phyloP scores from a whole-genome alignment of 495 filamentous ascomycete species.

The Hypoxylon fuscum region DNA sequence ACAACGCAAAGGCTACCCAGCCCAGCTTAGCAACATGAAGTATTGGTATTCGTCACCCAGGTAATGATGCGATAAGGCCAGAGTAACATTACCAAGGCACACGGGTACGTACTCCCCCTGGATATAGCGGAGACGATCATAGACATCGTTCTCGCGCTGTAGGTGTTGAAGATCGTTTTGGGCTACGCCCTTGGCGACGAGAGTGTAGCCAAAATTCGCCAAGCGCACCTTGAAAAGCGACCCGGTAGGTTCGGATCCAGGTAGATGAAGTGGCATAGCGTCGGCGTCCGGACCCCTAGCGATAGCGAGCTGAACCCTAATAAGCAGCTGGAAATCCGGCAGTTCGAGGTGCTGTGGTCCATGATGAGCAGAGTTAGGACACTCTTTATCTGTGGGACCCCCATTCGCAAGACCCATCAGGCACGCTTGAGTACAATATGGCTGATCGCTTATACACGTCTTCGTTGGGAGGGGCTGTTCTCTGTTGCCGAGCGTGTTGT shows the following conservation, averaged over 20 bases:
- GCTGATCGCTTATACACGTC: constrained; percentile 43
- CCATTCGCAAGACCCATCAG: constrained; percentile 48
- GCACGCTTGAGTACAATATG: constrained; percentile 57
- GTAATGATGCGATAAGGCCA: constrained; percentile 42
- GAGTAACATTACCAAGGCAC: constrained; percentile 47
- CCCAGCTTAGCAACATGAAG: constrained; percentile 50
- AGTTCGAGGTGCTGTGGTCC: constrained; percentile 36
- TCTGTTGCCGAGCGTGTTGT: no score
- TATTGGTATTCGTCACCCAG: constrained; percentile 38
- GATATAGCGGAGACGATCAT: constrained; percentile 42
- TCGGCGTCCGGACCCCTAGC: constrained; percentile 48
- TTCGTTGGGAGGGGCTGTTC: no score
- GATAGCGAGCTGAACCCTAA: constrained; percentile 45
- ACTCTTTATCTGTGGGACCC: constrained; percentile 48
- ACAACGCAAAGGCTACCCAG: constrained; percentile 33
- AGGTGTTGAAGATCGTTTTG: constrained; percentile 27
- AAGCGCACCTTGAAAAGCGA: constrained; percentile 56
- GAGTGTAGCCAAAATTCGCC: constrained; percentile 57
- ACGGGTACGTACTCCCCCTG: constrained; percentile 52
- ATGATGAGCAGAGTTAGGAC: constrained; percentile 51
- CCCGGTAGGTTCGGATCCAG: constrained; percentile 49
- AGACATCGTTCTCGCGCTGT: constrained; percentile 46
- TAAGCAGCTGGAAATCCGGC: constrained; percentile 37
- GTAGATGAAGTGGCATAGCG: constrained; percentile 50
- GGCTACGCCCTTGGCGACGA: constrained; percentile 57